phyloP scores from a whole-genome alignment of 1,284 basidiomycete genomes.

The Rhodotorula sp. region DNA sequence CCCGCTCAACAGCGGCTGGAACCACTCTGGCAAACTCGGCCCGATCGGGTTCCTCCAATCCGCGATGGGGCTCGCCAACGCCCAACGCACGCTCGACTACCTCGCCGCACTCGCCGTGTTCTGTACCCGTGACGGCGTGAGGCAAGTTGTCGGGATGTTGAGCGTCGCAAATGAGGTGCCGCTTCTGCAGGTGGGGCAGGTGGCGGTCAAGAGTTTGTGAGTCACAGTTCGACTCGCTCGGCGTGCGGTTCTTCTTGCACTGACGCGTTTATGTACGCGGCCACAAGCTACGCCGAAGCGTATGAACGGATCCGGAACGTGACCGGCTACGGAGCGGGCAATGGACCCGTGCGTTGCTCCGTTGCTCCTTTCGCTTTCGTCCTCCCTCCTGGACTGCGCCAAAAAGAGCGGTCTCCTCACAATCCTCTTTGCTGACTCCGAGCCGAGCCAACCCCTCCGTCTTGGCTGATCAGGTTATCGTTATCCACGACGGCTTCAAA shows the following conservation, averaged over 20 bases:
- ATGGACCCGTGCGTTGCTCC: constrained; percentile 28
- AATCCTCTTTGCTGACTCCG: background rate
- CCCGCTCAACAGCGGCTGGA: constrained; percentile 59
- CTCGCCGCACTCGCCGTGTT: constrained; percentile 44
- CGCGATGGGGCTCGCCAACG: constrained; percentile 59
- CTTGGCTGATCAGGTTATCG: constrained; percentile 26
- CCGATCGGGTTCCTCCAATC: constrained; percentile 65
- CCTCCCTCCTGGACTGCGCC: too few species aligned
- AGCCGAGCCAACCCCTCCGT: background rate
- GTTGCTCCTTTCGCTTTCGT: too few species aligned
- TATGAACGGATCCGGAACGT: constrained; percentile 57
- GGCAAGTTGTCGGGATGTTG: constrained; percentile 45
- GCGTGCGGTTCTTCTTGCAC: too few species aligned
- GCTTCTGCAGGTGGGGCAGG: constrained; percentile 30
- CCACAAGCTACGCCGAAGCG: constrained; percentile 37
- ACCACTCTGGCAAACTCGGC: constrained; percentile 54
- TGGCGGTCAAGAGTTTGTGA: constrained; percentile 25
- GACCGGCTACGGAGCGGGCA: constrained; percentile 54
- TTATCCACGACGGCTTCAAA: constrained; percentile 44
- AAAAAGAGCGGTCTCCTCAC: too few species aligned
- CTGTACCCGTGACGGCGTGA: constrained; percentile 22
- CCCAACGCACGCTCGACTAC: constrained; percentile 46
- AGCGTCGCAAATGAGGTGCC: constrained; percentile 42
- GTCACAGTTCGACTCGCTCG: background rate
- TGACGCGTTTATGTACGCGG: rapidly evolving